phyloP scores from a whole-genome alignment of 495 filamentous ascomycete genomes.

The Neurospora terricola region DNA sequence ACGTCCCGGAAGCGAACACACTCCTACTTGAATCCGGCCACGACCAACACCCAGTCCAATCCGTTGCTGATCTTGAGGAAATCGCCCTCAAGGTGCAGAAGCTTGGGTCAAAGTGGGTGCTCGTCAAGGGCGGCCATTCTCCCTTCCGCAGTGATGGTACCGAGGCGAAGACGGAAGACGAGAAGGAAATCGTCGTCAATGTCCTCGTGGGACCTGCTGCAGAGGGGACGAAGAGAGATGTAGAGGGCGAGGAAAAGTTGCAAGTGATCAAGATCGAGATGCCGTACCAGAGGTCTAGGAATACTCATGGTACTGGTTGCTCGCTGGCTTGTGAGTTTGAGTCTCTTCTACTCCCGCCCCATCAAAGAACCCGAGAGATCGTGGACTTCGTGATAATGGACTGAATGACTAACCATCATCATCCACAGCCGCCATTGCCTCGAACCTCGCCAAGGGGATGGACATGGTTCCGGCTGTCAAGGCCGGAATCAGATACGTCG shows the following conservation, averaged over 20 bases:
- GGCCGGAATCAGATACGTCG: conserved; percentile 66
- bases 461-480: conserved; percentile 54
- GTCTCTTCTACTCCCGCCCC: background rate
- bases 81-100: conserved; percentile 56
- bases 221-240: conserved; percentile 16
- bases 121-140: conserved; percentile 90
- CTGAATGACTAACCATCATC: background rate
- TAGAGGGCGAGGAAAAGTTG: conserved; percentile 2
- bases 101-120: conserved; percentile 67
- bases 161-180: conserved; percentile 42
- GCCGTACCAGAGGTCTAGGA: conserved; percentile 56
- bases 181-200: conserved; percentile 60
- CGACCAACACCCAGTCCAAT: conserved; percentile 37
- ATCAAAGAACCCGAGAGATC: background rate
- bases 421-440: conserved; percentile 70
- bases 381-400: background rate
- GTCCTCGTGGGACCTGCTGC: conserved; percentile 51
- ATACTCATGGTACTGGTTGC: conserved; percentile 94
- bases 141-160: conserved; percentile 57
- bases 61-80: conserved; percentile 49
- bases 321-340: conserved; percentile 70
- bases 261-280: conserved; percentile 47
- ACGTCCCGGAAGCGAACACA: conserved; percentile 77
- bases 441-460: conserved; percentile 60
- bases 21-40: conserved; percentile 53